Base-by-base conservation (phyloP, 768 basidiomycete genomes). In the Tylopilus rubrobrunneus region DNA sequence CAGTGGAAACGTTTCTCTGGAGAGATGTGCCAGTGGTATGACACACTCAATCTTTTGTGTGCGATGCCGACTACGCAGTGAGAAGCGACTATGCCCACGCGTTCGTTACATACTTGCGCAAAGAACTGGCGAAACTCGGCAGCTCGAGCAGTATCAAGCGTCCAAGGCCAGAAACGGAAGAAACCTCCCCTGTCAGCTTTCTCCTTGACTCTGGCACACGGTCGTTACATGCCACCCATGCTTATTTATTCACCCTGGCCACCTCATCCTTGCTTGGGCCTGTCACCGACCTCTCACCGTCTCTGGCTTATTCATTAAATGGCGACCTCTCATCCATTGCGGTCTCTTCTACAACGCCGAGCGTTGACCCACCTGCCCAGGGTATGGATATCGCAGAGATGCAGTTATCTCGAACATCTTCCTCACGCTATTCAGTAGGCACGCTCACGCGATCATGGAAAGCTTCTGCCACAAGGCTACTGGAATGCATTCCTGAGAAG, bases 11-110 rank as follows among this genome's bases (percentile, higher is more conserved):
- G 78, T 56, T 80, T 97, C 29, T 77, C 86, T 4, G 86, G 88
- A 28, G 92, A 93, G 64, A 81, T 87, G n/a, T n/a, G n/a, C n/a
- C n/a, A n/a, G 31, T 96, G 92, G 92, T 90, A 93, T 66, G 93
- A 96, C 56, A 94, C 90, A 2, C 69, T 96, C 41, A 87, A 86
- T 45, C 75, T 97, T 27, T 71, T 96, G 5, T 95, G 92, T 65
- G n/a, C n/a, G 92, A 96, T 65, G 68, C 72, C 12, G 85, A 91
- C 52, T 86, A 81, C 61, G 73, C 81, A n/a, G 84, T 95, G 21
- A 84, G 94, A 51, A 79, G 82, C 12, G 88, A 90, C 58, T 95
- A 93, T 65, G 80, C 85, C 1, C 73, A 78, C 36, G 82, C 85
- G 5, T 70, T 97, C n/a, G 71, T 87, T 4, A 82, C 84, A 45